A percentile compares a stretch with the other conserved stretches of the same genome.
Conservation (phyloP, 2,329 filamentous ascomycete species). For the Stemphylium lycopersici region DNA sequence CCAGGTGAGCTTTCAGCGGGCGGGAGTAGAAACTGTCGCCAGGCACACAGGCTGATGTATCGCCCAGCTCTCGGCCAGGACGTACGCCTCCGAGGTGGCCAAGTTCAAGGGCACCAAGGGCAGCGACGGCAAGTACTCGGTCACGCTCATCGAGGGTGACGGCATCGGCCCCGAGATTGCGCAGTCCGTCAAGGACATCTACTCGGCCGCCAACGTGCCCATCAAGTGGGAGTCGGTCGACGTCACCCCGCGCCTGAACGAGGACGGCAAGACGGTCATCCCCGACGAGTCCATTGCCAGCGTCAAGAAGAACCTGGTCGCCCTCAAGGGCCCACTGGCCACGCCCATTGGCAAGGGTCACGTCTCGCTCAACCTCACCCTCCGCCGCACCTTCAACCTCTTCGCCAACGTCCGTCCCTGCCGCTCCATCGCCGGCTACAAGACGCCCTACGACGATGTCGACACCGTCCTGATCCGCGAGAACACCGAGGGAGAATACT, state of each 20-base stretch:
- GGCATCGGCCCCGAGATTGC: constrained; percentile 98
- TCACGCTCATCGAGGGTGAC: constrained; percentile 97
- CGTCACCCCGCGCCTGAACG: constrained; percentile 89
- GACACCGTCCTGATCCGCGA: constrained; percentile 98
- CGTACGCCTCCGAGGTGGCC: constrained; percentile 74
- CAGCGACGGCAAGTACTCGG: constrained; percentile 89
- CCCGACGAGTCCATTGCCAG: constrained; percentile 91
- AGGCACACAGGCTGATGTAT: constrained; percentile 1
- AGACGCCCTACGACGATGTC: constrained; percentile 97
- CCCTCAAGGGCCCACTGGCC: constrained; percentile 97
- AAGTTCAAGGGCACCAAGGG: constrained; percentile 93
- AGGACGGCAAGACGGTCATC: constrained; percentile 95
- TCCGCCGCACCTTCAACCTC: constrained; percentile 98
- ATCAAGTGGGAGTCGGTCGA: constrained; percentile 98
- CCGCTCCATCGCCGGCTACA: constrained; percentile 95
- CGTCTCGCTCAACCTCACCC: constrained; percentile 97
- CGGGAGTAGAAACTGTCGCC: background rate
- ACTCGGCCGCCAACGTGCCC: constrained; percentile 91
- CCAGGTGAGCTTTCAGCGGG: constrained; percentile 60
- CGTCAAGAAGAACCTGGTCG: constrained; percentile 94
- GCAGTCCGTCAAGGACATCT: constrained; percentile 98
- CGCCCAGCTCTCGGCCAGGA: constrained; percentile 39
- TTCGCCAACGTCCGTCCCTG: constrained; percentile 99
- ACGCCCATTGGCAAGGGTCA: constrained; percentile 98
- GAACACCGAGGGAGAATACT: constrained; percentile 99